A percentile compares a stretch with the other conserved stretches of the same genome.
Conservation (phyloP, 2,329 filamentous ascomycete genomes). For the Apiospora hydei region DNA sequence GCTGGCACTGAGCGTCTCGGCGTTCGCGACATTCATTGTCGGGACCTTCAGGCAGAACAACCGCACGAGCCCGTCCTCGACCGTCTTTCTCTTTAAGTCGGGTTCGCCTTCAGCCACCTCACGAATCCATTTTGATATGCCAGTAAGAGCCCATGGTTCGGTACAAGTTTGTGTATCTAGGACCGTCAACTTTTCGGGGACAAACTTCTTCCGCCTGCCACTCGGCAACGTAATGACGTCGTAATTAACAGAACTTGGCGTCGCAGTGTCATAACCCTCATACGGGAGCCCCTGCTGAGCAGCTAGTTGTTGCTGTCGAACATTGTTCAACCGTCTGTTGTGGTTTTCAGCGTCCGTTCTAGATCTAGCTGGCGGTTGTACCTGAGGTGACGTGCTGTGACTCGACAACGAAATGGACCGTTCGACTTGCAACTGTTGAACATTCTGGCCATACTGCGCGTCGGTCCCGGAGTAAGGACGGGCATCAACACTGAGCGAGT, state of each 20-base stretch:
- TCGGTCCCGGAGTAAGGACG: constrained; percentile 56
- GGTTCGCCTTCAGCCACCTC: constrained; percentile 90
- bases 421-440: constrained; percentile 59
- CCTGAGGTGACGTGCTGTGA: constrained; percentile 80
- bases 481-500: constrained; percentile 58
- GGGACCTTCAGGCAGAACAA: constrained; percentile 95
- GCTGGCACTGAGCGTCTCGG: constrained; percentile 80
- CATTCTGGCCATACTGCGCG: constrained; percentile 54
- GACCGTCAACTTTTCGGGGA: constrained; percentile 81
- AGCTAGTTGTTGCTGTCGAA: constrained; percentile 60
- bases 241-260: constrained; percentile 67
- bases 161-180: constrained; percentile 84
- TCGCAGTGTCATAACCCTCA: constrained; percentile 64
- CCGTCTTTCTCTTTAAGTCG: constrained; percentile 82
- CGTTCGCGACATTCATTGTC: constrained; percentile 98
- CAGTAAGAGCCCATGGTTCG: constrained; percentile 92
- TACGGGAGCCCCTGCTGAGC: constrained; percentile 59
- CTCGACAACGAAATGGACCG: constrained; percentile 84
- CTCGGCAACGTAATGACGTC: constrained; percentile 86
- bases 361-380: constrained; percentile 85
- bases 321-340: constrained; percentile 54
- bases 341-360: constrained; percentile 88
- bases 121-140: constrained; percentile 86
- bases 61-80: constrained; percentile 86
- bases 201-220: constrained; percentile 82